Evolutionary conservation across 805 yeast genomes (phyloP).

Genomic region (Candida hungchunana): DNA sequence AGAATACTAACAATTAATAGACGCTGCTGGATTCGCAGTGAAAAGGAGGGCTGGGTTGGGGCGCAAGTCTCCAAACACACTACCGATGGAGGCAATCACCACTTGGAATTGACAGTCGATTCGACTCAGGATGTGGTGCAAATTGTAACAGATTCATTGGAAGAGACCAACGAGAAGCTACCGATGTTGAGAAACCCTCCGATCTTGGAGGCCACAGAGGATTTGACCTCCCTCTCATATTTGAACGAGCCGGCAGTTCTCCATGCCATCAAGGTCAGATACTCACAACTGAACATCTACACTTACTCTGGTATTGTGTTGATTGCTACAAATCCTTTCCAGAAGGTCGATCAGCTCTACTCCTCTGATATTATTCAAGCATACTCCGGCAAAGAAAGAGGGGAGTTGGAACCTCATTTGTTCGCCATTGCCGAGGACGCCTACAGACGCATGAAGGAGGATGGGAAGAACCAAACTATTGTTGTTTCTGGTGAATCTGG

Average conservation of each 20-base stretch:
- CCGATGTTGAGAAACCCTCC: conserved; percentile 91
- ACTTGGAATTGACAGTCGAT: conserved; percentile 51
- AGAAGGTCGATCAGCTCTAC: conserved; percentile 83
- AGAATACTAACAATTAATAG: conserved; percentile 34
- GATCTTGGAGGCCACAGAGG: conserved; percentile 88
- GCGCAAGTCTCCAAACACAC: conserved; percentile 51
- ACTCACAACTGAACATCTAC: conserved; percentile 84
- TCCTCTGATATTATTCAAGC: conserved; percentile 92
- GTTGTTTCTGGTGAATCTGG: conserved; percentile 98
- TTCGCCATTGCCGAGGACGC: conserved; percentile 99
- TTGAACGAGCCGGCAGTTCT: conserved; percentile 95
- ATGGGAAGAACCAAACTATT: conserved; percentile 84
- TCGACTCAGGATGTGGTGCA: conserved; percentile 40
- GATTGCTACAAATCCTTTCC: conserved; percentile 95
- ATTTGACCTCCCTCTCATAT: conserved; percentile 86
- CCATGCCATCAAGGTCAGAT: conserved; percentile 87
- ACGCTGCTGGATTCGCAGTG: conserved; percentile 77
- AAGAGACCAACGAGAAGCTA: conserved; percentile 37
- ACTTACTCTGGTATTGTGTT: conserved; percentile 96
- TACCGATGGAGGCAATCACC: conserved; percentile 39
- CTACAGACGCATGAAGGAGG: conserved; percentile 87
- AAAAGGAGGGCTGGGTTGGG: conserved; percentile 67
- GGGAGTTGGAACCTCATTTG: conserved; percentile 94
- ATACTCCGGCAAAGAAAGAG: conserved; percentile 87
- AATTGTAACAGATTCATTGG: conserved; percentile 40